Evolutionary conservation across 495 filamentous ascomycete genomes (phyloP).

Genomic region (Neurospora tetraspora): DNA sequence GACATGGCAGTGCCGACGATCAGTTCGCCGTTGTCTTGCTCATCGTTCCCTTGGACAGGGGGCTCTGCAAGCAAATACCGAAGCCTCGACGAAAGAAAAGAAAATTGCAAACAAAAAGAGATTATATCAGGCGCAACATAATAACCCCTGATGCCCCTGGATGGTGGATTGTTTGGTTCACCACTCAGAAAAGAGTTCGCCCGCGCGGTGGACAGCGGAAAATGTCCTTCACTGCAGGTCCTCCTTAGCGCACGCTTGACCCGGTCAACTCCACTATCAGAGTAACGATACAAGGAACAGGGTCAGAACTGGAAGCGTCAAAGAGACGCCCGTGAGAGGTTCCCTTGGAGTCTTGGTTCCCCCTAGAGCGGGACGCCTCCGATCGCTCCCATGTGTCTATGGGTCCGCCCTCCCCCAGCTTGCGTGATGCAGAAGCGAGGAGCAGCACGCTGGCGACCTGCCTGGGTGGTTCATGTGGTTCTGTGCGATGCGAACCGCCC

Average conservation of each 20-base stretch:
- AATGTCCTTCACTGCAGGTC: constrained; percentile 9
- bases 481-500: constrained; percentile 3
- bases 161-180: neutral
- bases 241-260: constrained; percentile 11
- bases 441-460: neutral
- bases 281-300: constrained; percentile 14
- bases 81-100: neutral
- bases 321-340: neutral
- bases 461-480: constrained; percentile 7
- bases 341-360: constrained; percentile 5
- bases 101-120: neutral
- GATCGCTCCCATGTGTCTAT: constrained; percentile 1
- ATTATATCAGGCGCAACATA: neutral
- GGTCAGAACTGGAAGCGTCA: constrained; percentile 8
- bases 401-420: constrained; percentile 5
- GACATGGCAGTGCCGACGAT: neutral
- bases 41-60: neutral
- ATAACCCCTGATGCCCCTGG: neutral
- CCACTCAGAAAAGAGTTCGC: neutral
- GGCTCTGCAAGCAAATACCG: neutral
- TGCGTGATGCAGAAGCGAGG: constrained; percentile 13
- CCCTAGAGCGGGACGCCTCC: neutral
- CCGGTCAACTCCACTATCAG: constrained; percentile 15
- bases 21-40: neutral
- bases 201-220: constrained; percentile 4